Evolutionary conservation across 768 basidiomycete genomes (phyloP).

Genomic region (Pleurotus platypus): DNA sequence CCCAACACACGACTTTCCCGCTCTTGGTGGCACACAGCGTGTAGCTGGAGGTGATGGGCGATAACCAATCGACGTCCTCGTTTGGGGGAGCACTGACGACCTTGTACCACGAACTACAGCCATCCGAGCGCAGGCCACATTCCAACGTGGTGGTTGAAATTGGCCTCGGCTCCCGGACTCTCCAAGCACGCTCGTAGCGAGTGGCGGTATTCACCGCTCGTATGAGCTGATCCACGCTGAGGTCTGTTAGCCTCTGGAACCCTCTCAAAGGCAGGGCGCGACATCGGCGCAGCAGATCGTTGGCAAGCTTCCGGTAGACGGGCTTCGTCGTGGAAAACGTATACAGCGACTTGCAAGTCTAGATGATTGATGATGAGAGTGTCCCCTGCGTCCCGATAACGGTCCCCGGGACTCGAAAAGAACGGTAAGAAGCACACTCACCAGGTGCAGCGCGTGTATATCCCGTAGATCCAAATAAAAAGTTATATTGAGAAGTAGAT

Average conservation of each 20-base stretch:
- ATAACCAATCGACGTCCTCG: conserved; percentile 75
- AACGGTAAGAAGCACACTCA: conserved; percentile 29
- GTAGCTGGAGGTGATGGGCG: conserved; percentile 72
- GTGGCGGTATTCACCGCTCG: conserved; percentile 61
- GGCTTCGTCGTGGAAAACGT: conserved; percentile 62
- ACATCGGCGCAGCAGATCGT: conserved; percentile 59
- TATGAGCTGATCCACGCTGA: conserved; percentile 59
- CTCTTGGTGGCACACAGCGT: conserved; percentile 76
- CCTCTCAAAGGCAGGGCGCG: conserved; percentile 67
- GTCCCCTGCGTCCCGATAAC: neutral
- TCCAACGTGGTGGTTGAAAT: conserved; percentile 26
- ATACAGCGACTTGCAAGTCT: conserved; percentile 64
- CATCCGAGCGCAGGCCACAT: conserved; percentile 1
- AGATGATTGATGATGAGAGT: neutral
- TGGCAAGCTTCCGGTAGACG: conserved; percentile 64
- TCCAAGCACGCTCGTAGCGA: conserved; percentile 61
- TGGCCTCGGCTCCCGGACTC: conserved; percentile 53
- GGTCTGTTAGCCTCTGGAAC: conserved; percentile 65
- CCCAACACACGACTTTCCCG: conserved; percentile 77
- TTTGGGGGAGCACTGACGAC: conserved; percentile 61
- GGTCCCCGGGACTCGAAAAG: neutral
- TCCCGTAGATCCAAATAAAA: conserved; percentile 58
- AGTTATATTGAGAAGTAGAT: conserved; percentile 66
- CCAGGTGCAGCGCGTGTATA: conserved; percentile 57
- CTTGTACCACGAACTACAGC: conserved; percentile 51